Evolutionary conservation across 345 rosid species (phyloP).

Genomic region (Acer yangbiense): DNA sequence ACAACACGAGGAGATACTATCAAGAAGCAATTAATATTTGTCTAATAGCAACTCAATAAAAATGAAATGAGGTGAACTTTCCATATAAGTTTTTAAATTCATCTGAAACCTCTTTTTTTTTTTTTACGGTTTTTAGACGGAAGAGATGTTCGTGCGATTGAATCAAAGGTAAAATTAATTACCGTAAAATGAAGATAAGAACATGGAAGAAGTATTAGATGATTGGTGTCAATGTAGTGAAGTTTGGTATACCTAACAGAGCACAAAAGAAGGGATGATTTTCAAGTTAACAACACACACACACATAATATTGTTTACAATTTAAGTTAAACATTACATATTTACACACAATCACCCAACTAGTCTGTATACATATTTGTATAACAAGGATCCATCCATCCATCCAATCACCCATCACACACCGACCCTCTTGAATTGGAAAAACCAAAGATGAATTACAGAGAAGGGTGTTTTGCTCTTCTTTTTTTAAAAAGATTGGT

Average conservation of each 20-base stretch:
- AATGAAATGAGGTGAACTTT: too few relatives aligned
- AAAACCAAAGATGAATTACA: too few relatives aligned
- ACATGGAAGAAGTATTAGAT: background rate
- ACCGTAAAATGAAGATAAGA: background rate
- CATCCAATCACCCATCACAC: background rate
- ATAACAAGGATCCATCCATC: background rate
- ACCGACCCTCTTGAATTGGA: background rate
- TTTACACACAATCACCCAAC: background rate
- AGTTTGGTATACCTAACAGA: slow-evolving; percentile 12
- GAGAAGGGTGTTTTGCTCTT: too few relatives aligned
- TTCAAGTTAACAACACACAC: background rate
- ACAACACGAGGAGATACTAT: too few relatives aligned
- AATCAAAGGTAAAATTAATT: too few relatives aligned
- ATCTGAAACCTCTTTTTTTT: too few relatives aligned
- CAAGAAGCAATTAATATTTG: too few relatives aligned
- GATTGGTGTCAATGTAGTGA: background rate
- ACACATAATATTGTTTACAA: background rate
- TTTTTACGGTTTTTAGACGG: too few relatives aligned
- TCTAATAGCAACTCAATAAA: too few relatives aligned
- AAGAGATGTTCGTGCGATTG: too few relatives aligned
- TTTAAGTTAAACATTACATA: background rate
- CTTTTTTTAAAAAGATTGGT: too few relatives aligned
- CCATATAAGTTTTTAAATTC: too few relatives aligned
- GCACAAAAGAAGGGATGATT: background rate
- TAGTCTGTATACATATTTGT: background rate